Evolutionary conservation across 2,329 filamentous ascomycete genomes (phyloP).

Genomic region (Gaeumannomyces sp.): DNA sequence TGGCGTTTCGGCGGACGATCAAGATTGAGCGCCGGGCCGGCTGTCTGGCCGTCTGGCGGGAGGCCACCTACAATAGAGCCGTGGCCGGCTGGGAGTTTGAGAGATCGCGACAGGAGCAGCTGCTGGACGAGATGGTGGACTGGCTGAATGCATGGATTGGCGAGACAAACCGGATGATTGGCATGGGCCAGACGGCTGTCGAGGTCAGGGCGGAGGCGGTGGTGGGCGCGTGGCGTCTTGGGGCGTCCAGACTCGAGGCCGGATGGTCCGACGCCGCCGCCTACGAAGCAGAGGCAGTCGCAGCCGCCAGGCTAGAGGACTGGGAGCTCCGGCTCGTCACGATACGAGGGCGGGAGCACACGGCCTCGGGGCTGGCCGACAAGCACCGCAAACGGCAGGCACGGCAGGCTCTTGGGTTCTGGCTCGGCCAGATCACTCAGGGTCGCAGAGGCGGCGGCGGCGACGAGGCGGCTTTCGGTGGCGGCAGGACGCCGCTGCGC

Average conservation of each 20-base stretch:
- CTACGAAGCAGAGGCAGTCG: constrained; percentile 11
- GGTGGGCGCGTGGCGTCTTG: constrained; percentile 15
- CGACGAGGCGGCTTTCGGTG: neutral
- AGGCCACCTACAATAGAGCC: neutral
- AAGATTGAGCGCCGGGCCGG: constrained; percentile 15
- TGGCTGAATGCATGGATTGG: constrained; percentile 18
- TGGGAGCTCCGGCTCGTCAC: constrained; percentile 21
- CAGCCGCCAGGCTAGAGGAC: constrained; percentile 13
- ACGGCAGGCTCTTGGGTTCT: constrained; percentile 14
- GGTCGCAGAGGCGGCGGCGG: constrained; percentile 3
- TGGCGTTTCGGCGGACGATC: constrained; percentile 12
- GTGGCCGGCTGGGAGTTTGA: constrained; percentile 11
- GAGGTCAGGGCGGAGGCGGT: constrained; percentile 16
- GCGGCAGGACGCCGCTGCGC: constrained; percentile 8
- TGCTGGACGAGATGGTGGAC: constrained; percentile 9
- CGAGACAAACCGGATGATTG: constrained; percentile 18
- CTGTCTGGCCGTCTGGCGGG: constrained; percentile 15
- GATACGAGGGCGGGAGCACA: constrained; percentile 14
- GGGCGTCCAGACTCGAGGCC: constrained; percentile 2
- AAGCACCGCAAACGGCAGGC: constrained; percentile 17
- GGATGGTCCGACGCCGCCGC: constrained; percentile 13
- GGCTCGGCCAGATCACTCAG: constrained; percentile 11
- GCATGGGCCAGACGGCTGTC: constrained; percentile 13
- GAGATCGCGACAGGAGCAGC: constrained; percentile 11
- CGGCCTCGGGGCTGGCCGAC: constrained; percentile 16